Percentiles rank a stretch among this genome's conserved stretches.
Evolutionary conservation across 2,329 filamentous ascomycete genomes (phyloP).

Genomic region (Pyrenochaeta sp.): DNA sequence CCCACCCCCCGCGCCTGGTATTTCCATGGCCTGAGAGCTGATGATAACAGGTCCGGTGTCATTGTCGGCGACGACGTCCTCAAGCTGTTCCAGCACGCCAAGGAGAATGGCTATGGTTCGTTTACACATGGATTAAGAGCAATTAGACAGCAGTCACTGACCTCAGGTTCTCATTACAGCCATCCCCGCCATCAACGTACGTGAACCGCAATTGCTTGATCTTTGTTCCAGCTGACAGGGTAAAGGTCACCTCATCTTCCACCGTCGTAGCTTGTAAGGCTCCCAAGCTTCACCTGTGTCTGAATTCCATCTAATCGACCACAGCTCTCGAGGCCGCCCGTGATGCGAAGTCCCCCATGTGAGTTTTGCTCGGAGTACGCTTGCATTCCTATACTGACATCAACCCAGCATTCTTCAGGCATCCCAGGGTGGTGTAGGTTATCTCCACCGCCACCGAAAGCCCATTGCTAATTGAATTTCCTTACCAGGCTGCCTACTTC

Average conservation of each 20-base stretch:
- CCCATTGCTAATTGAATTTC: neutral
- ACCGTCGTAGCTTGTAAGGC: constrained; percentile 66
- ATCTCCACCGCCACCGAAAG: neutral
- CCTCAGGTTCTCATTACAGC: constrained; percentile 42
- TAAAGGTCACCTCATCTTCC: constrained; percentile 87
- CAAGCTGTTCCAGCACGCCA: constrained; percentile 85
- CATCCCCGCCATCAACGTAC: constrained; percentile 47
- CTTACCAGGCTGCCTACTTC: constrained; percentile 67
- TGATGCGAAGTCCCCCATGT: constrained; percentile 89
- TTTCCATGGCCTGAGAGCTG: constrained; percentile 3
- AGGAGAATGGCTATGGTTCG: constrained; percentile 69
- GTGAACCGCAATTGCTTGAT: constrained; percentile 1
- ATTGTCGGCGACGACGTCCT: constrained; percentile 71
- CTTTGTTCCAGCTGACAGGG: constrained; percentile 7
- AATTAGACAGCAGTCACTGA: neutral
- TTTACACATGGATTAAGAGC: constrained; percentile 4
- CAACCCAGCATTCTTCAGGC: constrained; percentile 77
- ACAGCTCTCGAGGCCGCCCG: constrained; percentile 92
- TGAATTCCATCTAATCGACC: constrained; percentile 3
- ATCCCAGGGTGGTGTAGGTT: constrained; percentile 71
- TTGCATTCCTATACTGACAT: constrained; percentile 12
- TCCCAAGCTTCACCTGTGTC: neutral
- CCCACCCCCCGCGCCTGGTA: constrained; percentile 5
- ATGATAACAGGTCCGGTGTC: constrained; percentile 29
- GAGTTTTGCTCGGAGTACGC: no score